Percentiles rank a stretch among this genome's conserved stretches.
phyloP scores from a whole-genome alignment of 371 early-diverging fungal species.

The Capillidium heterosporum region DNA sequence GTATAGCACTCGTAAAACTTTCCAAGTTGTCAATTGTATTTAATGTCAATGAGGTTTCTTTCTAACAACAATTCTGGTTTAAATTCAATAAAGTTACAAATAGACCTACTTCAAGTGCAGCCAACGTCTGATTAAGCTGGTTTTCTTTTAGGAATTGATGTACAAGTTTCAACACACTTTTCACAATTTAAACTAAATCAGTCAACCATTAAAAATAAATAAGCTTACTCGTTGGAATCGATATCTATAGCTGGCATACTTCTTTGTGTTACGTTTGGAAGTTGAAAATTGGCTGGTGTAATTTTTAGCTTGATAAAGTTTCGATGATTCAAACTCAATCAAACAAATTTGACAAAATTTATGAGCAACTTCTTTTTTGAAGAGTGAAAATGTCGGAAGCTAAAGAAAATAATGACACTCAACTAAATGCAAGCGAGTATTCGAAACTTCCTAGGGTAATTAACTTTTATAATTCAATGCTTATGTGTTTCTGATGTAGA shows the following conservation, averaged over 20 bases:
- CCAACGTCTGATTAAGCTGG: slow-evolving; percentile 47
- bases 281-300: too few relatives aligned
- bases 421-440: background rate
- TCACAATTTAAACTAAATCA: background rate
- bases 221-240: too few relatives aligned
- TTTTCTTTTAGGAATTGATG: slow-evolving; percentile 84
- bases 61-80: slow-evolving; percentile 16
- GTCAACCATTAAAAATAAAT: too few relatives aligned
- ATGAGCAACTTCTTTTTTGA: too few relatives aligned
- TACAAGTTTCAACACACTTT: slow-evolving; percentile 65
- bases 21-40: slow-evolving; percentile 68
- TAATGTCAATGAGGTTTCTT: slow-evolving; percentile 52
- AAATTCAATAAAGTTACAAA: background rate
- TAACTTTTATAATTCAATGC: background rate
- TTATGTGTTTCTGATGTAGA: slow-evolving; percentile 20
- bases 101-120: slow-evolving; percentile 36
- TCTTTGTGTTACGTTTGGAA: too few relatives aligned
- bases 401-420: too few relatives aligned
- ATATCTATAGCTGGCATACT: too few relatives aligned
- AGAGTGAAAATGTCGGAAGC: too few relatives aligned
- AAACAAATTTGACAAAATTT: too few relatives aligned
- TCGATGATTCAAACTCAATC: too few relatives aligned
- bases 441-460: background rate
- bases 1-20: slow-evolving; percentile 45
- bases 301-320: too few relatives aligned